phyloP scores from a whole-genome alignment of 768 basidiomycete species.

The Boletellus sp. region DNA sequence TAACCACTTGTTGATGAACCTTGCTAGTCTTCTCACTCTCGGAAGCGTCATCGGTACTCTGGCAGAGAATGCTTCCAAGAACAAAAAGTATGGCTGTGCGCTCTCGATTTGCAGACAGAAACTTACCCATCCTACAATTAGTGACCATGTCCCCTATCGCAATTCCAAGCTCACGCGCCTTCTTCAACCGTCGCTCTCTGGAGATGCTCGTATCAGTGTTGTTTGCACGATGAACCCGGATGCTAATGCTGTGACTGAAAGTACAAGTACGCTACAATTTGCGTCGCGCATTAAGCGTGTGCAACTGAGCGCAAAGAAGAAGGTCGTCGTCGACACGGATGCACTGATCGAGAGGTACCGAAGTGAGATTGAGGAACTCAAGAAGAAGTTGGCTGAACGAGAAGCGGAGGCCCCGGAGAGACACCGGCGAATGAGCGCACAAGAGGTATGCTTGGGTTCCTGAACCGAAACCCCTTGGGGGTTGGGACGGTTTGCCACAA shows the following conservation, averaged over 20 bases:
- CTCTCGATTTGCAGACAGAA: background rate
- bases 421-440: conserved; percentile 43
- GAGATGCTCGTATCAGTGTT: conserved; percentile 93
- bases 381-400: conserved; percentile 62
- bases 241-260: conserved; percentile 71
- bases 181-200: conserved; percentile 91
- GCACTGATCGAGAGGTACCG: conserved; percentile 92
- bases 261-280: conserved; percentile 84
- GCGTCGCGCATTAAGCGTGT: conserved; percentile 91
- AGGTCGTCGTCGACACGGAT: conserved; percentile 89
- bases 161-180: conserved; percentile 94
- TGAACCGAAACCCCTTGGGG: background rate
- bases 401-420: conserved; percentile 57
- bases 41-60: conserved; percentile 91
- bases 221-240: conserved; percentile 96
- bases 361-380: conserved; percentile 91
- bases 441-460: conserved; percentile 34
- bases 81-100: conserved; percentile 50
- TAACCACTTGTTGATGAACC: background rate
- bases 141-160: conserved; percentile 90
- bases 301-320: conserved; percentile 84
- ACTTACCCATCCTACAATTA: conserved; percentile 18
- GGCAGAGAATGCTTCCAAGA: conserved; percentile 79
- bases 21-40: conserved; percentile 75
- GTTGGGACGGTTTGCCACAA: background rate